phyloP scores from a whole-genome alignment of 1,284 basidiomycete genomes.

The Austroboletus novae-zelandiae region DNA sequence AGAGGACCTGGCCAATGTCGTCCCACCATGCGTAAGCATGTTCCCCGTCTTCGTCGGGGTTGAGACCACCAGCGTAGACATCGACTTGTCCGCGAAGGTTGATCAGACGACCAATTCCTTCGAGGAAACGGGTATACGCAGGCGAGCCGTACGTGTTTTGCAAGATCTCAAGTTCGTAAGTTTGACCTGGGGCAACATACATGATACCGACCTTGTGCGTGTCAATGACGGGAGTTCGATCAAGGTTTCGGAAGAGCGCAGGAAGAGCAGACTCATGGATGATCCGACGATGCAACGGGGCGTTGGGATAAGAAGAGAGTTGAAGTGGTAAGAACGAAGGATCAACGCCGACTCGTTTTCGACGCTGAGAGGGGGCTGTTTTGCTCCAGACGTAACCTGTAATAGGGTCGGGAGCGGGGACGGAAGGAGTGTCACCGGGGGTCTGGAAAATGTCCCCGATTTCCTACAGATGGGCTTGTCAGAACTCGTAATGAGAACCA shows the following conservation, averaged over 20 bases:
- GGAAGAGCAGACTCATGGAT: conserved; percentile 54
- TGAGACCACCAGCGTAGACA: conserved; percentile 92
- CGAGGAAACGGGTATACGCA: conserved; percentile 90
- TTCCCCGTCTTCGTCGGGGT: conserved; percentile 87
- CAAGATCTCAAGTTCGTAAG: conserved; percentile 83
- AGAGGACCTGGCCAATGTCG: conserved; percentile 93
- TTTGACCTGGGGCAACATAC: conserved; percentile 94
- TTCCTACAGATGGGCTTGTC: conserved; percentile 21
- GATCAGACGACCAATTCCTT: conserved; percentile 86
- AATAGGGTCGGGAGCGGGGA: conserved; percentile 59
- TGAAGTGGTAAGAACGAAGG: conserved; percentile 89
- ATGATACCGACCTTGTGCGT: conserved; percentile 96
- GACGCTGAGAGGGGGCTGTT: conserved; percentile 80
- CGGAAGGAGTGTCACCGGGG: conserved; percentile 9
- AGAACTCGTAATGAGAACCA: conserved; percentile 3
- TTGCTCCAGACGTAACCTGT: conserved; percentile 84
- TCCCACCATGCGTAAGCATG: conserved; percentile 99
- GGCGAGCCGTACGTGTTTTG: conserved; percentile 92
- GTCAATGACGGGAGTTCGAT: conserved; percentile 93
- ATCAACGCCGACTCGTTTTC: conserved; percentile 83
- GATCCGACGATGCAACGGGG: conserved; percentile 45
- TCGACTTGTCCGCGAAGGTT: conserved; percentile 89
- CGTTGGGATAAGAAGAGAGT: conserved; percentile 75
- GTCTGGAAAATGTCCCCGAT: conserved; percentile 11
- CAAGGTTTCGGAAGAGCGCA: conserved; percentile 68